Base-by-base conservation (phyloP, 2,329 filamentous ascomycete species). In the Talaromyces sp. region DNA sequence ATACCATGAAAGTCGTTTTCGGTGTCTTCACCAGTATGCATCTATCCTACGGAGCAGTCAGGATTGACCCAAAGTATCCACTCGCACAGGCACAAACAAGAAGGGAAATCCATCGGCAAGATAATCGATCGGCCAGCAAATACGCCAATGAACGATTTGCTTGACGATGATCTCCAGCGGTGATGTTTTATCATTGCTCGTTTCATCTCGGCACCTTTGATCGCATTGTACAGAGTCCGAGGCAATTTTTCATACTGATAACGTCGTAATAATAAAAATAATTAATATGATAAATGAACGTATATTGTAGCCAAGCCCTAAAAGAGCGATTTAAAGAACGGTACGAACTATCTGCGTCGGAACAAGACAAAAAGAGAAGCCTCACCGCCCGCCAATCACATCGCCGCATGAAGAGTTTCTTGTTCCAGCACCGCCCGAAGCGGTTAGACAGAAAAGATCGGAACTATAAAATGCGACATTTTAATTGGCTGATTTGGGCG, bases 61-160 rank as follows among this genome's bases (percentile, higher is more conserved):
- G 33, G n/a, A 56, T 31, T 37, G 11, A 22, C 13, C 11, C 4
- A 27, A 31, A 37, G 27, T 52, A 33, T 22, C 19, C 27, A 39
- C 31, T n/a, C 13, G 27, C 10, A 60, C 58, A 60, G 41, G 58
- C 8, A 49, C 56, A 41, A 11, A 45, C 24, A 14, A 47, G 14
- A 50, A 50, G 10, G 41, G 11, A 50, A 56, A 39, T 56, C 1
- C 31, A 16, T 39, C 58, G 43, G 31, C 35, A 50, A 39, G 43
- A 60, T 39, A 50, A 50, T 60, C 59, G 59, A 61, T 61, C 59
- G 59, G 8, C 59, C 50, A 24, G 45, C 35, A 19, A 31, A 47
- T 16, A 45, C 14, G 31, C 35, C 37, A 56, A 61, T 61, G 31
- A 50, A 39, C 43, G 43, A 37, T 35, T 45, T 60, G 4, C 31